Percentiles rank a stretch among this genome's conserved stretches.
These are phyloP conservation scores for Henckelia pumila DNA, from an alignment of 257 asterid genomes.

Conservation along the genomic window DNA sequence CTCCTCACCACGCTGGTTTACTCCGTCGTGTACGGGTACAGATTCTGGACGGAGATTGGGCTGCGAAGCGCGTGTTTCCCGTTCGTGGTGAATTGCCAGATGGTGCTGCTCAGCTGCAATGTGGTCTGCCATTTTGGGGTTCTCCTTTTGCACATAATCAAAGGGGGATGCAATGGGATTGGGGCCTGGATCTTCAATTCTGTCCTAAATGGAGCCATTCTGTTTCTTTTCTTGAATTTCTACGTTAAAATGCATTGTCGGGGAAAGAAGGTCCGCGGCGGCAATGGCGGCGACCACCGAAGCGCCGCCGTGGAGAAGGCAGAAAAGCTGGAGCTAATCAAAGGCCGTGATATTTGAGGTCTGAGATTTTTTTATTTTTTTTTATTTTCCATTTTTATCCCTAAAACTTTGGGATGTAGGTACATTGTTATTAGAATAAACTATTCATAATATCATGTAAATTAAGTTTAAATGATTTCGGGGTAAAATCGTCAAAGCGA, in stretches of 20 bases:
- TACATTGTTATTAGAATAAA: neutral
- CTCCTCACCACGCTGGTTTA: conserved; percentile 51
- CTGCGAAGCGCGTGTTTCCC: conserved; percentile 72
- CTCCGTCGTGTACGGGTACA: conserved; percentile 78
- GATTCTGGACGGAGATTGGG: conserved; percentile 91
- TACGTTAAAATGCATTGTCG: conserved; percentile 46
- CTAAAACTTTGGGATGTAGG: conserved; percentile 13
- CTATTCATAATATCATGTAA: neutral
- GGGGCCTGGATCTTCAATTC: conserved; percentile 90
- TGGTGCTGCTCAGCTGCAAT: conserved; percentile 58
- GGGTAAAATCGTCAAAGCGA: neutral
- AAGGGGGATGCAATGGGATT: conserved; percentile 89
- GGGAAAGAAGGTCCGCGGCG: conserved; percentile 17
- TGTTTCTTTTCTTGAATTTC: conserved; percentile 63
- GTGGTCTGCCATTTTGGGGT: conserved; percentile 75
- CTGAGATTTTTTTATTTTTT: neutral
- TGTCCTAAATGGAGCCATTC: conserved; percentile 63
- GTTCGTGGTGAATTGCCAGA: conserved; percentile 67
- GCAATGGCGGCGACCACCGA: conserved; percentile 19
- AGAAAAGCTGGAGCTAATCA: conserved; percentile 25
- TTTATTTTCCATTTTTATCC: neutral
- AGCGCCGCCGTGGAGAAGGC: conserved; percentile 10
- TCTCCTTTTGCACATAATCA: conserved; percentile 52
- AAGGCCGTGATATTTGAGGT: conserved; percentile 36
- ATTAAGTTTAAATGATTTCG: conserved; percentile 3